Evolutionary conservation across 2,329 filamentous ascomycete species (phyloP).

Genomic region (Diplodia seriata): DNA sequence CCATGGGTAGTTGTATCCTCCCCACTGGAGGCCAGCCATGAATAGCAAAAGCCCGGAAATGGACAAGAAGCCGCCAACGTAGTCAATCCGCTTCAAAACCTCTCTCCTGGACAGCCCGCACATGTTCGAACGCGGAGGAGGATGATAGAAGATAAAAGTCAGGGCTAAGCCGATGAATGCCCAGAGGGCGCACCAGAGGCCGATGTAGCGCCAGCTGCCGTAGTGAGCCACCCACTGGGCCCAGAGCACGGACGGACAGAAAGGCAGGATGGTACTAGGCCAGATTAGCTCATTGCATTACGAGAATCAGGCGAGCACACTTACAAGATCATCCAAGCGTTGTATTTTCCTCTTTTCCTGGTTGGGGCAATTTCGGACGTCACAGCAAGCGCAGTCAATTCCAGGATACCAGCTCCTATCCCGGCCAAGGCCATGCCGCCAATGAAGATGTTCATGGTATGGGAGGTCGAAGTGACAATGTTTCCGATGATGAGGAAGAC

Average conservation of each 20-base stretch:
- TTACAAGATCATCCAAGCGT: constrained; percentile 29
- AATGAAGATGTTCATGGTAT: constrained; percentile 45
- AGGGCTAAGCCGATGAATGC: constrained; percentile 40
- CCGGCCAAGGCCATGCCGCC: constrained; percentile 46
- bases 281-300: neutral
- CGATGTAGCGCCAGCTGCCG: constrained; percentile 44
- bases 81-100: constrained; percentile 45
- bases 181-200: constrained; percentile 44
- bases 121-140: constrained; percentile 42
- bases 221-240: constrained; percentile 43
- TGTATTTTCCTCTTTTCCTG: constrained; percentile 30
- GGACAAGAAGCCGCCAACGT: constrained; percentile 42
- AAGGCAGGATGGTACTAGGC: constrained; percentile 42
- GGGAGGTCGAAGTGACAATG: constrained; percentile 37
- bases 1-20: constrained; percentile 51
- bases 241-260: constrained; percentile 44
- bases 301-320: neutral
- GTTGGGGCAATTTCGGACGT: constrained; percentile 29
- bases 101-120: constrained; percentile 43
- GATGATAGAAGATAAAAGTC: constrained; percentile 41
- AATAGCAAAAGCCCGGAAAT: constrained; percentile 45
- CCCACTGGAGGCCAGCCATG: constrained; percentile 51
- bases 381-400: constrained; percentile 45
- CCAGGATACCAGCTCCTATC: constrained; percentile 45
- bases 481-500: constrained; percentile 36